phyloP scores from a whole-genome alignment of 2,329 filamentous ascomycete genomes.

The Phialocephala subalpina region DNA sequence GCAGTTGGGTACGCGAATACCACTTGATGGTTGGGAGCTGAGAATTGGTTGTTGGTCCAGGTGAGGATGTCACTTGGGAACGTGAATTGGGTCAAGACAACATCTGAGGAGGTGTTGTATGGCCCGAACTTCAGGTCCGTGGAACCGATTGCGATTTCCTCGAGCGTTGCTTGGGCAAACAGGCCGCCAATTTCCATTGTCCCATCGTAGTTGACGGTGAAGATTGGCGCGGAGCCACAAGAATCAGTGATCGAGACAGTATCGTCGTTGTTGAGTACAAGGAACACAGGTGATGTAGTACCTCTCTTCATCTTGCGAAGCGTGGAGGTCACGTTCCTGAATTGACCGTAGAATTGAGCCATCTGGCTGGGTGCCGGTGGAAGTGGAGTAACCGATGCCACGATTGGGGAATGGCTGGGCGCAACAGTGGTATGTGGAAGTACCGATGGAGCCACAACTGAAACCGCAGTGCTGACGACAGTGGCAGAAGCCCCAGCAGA shows the following conservation, averaged over 20 bases:
- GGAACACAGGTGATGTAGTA: not conserved
- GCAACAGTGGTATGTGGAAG: not conserved
- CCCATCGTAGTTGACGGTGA: constrained; percentile 8
- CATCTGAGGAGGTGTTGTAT: not conserved
- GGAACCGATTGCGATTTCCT: not conserved
- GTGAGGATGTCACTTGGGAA: not conserved
- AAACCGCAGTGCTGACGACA: constrained; percentile 3
- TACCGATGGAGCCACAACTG: not conserved
- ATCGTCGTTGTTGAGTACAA: not conserved
- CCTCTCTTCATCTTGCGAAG: not conserved
- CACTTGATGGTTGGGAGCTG: not conserved
- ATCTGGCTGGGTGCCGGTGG: not conserved
- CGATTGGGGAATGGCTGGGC: not conserved
- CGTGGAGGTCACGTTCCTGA: not conserved
- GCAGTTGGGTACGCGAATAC: not conserved
- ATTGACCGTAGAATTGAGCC: not conserved
- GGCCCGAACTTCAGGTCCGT: constrained; percentile 5
- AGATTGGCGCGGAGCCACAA: constrained; percentile 12
- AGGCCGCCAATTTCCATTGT: not conserved
- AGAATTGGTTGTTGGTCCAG: not conserved
- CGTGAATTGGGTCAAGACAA: not conserved
- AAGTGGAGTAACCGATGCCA: not conserved
- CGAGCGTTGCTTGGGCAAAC: constrained; percentile 5
- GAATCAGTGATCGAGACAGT: not conserved
- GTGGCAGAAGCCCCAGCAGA: constrained; percentile 1